Evolutionary conservation across 2,329 filamentous ascomycete genomes (phyloP).

Genomic region (Trichocomaceae sp.): DNA sequence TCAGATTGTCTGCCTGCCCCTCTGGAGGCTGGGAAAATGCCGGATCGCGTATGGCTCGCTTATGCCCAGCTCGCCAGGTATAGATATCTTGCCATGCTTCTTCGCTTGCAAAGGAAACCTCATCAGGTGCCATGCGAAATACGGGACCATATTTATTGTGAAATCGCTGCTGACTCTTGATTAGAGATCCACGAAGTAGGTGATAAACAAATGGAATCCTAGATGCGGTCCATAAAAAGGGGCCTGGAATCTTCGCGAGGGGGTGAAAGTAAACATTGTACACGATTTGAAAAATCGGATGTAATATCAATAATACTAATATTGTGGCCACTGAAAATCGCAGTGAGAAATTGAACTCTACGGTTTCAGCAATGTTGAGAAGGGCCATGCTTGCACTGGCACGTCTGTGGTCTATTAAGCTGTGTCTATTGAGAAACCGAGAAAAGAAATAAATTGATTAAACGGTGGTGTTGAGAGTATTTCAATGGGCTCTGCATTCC

Average conservation of each 20-base stretch:
- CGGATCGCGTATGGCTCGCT: constrained; percentile 13
- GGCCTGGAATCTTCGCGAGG: constrained; percentile 20
- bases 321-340: not conserved
- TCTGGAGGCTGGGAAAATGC: not conserved
- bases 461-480: not conserved
- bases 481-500: not conserved
- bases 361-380: not conserved
- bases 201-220: no score
- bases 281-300: constrained; percentile 1
- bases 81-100: constrained; percentile 25
- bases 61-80: constrained; percentile 16
- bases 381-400: not conserved
- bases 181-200: constrained; percentile 16
- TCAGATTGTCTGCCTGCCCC: constrained; percentile 13
- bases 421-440: not conserved
- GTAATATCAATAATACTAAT: not conserved
- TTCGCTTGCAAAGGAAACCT: constrained; percentile 20
- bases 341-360: not conserved
- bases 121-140: constrained; percentile 24
- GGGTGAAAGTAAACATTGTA: constrained; percentile 23
- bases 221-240: constrained; percentile 9
- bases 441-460: not conserved
- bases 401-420: not conserved
- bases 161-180: constrained; percentile 18
- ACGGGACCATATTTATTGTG: constrained; percentile 25